Conservation (phyloP, 2,329 filamentous ascomycete genomes). For the Xylaria sp. region DNA sequence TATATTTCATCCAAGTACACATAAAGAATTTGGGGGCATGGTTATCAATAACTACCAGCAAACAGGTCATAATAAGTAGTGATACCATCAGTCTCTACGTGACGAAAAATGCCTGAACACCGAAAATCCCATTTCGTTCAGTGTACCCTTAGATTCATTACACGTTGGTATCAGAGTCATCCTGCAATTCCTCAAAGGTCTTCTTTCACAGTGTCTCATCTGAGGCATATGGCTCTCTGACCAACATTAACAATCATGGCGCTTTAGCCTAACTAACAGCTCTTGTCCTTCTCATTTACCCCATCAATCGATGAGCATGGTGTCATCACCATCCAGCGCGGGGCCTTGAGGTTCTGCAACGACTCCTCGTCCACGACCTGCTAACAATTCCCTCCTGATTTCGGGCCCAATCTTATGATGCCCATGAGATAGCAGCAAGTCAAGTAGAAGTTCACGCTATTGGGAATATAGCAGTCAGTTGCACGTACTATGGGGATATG, state of each 20-base stretch:
- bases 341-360: conserved; percentile 68
- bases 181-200: not conserved
- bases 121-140: conserved; percentile 17
- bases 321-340: conserved; percentile 82
- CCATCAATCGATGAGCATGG: conserved; percentile 77
- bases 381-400: conserved; percentile 85
- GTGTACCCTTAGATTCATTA: conserved; percentile 29
- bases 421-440: conserved; percentile 84
- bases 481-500: not conserved
- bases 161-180: conserved; percentile 30
- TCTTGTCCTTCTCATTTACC: not conserved
- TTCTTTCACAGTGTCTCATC: not conserved
- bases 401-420: conserved; percentile 92
- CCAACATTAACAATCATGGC: not conserved
- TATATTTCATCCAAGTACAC: not conserved
- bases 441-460: conserved; percentile 82
- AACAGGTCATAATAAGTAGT: not conserved
- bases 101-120: conserved; percentile 22
- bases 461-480: conserved; percentile 13
- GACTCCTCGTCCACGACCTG: conserved; percentile 86
- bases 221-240: no score
- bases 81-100: not conserved
- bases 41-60: not conserved
- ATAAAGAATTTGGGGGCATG: not conserved
- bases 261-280: not conserved